These are phyloP conservation scores for Diplodia scrobiculata DNA, from an alignment of 2,329 filamentous ascomycete genomes.

Conservation along the genomic window DNA sequence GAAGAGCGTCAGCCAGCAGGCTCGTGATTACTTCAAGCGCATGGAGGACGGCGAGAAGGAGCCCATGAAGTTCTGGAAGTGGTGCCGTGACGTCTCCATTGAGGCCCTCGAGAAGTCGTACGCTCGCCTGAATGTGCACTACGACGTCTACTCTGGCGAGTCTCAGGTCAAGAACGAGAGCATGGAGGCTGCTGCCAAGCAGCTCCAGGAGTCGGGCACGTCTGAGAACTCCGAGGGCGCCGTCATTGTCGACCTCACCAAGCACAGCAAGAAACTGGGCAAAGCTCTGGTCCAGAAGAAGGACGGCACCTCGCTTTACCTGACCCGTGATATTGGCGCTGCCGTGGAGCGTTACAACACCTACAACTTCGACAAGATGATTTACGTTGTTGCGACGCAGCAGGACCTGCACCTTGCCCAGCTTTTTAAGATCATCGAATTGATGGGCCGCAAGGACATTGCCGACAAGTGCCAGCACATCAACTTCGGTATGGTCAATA, in stretches of 20 bases:
- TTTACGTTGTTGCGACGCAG: conserved; percentile 66
- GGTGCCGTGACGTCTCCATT: conserved; percentile 66
- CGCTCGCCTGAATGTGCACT: conserved; percentile 64
- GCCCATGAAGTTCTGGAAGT: conserved; percentile 63
- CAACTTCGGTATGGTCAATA: conserved; percentile 68
- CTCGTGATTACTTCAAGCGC: conserved; percentile 69
- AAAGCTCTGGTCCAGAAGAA: conserved; percentile 68
- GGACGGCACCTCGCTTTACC: conserved; percentile 68
- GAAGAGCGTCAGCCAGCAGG: conserved; percentile 66
- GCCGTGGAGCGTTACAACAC: conserved; percentile 64
- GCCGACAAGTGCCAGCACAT: conserved; percentile 63
- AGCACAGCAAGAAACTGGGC: conserved; percentile 69
- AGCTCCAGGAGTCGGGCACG: conserved; percentile 62
- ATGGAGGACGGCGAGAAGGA: conserved; percentile 65
- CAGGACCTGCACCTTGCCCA: conserved; percentile 67
- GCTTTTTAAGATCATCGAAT: conserved; percentile 65
- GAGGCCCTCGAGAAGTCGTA: conserved; percentile 66
- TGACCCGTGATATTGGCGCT: conserved; percentile 69
- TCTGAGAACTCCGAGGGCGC: conserved; percentile 67
- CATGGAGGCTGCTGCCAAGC: conserved; percentile 61
- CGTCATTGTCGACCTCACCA: conserved; percentile 68
- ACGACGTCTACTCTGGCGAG: conserved; percentile 69
- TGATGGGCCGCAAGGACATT: conserved; percentile 63
- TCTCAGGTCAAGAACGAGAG: conserved; percentile 66
- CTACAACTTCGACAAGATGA: conserved; percentile 68